phyloP scores from a whole-genome alignment of 2,329 filamentous ascomycete species.

The Colletotrichum aenigma region DNA sequence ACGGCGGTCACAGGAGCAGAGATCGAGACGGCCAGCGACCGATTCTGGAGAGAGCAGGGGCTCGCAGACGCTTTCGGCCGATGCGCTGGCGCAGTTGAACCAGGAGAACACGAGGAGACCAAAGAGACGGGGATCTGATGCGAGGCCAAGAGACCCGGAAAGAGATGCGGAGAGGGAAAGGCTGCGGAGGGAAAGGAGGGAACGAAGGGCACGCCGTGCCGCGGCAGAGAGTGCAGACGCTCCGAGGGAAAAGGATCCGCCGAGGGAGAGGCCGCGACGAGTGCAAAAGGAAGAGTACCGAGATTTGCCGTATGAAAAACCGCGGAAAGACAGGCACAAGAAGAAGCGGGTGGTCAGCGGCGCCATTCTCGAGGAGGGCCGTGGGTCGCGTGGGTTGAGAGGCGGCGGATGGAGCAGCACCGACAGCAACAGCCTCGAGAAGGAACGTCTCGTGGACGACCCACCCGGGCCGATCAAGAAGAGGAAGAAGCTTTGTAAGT shows the following conservation, averaged over 20 bases:
- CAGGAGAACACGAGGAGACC: constrained; percentile 56
- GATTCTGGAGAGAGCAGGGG: constrained; percentile 37
- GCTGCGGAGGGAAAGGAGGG: constrained; percentile 23
- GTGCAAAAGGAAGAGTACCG: constrained; percentile 27
- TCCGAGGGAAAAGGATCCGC: neutral
- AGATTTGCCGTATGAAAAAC: constrained; percentile 31
- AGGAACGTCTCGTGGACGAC: constrained; percentile 52
- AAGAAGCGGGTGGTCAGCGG: constrained; percentile 73
- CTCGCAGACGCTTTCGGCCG: constrained; percentile 43
- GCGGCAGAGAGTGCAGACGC: neutral
- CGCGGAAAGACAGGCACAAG: constrained; percentile 44
- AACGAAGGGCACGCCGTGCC: constrained; percentile 20
- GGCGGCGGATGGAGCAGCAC: constrained; percentile 49
- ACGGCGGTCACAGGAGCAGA: constrained; percentile 32
- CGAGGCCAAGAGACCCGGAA: constrained; percentile 31
- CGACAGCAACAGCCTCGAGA: constrained; percentile 50
- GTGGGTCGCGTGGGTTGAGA: constrained; percentile 42
- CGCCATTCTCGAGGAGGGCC: constrained; percentile 71
- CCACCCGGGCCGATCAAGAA: constrained; percentile 47
- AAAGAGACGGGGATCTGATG: constrained; percentile 31
- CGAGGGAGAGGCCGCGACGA: constrained; percentile 2
- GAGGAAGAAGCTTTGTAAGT: constrained; percentile 67
- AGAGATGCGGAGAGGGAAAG: constrained; percentile 38
- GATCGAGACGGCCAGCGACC: constrained; percentile 33
- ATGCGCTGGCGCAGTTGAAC: constrained; percentile 70